Evolutionary conservation across 768 basidiomycete species (phyloP).

Genomic region (Leccinum disarticulatum): DNA sequence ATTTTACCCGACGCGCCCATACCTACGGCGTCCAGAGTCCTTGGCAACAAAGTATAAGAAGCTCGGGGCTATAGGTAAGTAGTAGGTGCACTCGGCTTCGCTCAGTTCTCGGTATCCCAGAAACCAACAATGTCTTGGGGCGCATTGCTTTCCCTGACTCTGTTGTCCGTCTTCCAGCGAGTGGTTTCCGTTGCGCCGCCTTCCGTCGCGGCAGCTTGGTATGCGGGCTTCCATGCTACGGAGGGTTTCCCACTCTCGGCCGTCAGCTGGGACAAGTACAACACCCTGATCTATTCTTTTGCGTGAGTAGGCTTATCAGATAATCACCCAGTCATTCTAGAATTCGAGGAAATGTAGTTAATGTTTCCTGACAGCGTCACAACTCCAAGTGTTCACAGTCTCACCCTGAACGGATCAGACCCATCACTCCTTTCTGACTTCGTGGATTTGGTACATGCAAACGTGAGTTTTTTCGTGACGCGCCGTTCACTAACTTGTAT

Average conservation of each 20-base stretch:
- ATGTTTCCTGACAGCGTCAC: conserved; percentile 27
- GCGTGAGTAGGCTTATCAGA: conserved; percentile 41
- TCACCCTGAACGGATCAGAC: conserved; percentile 44
- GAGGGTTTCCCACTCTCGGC: conserved; percentile 48
- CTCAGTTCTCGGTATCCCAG: background rate
- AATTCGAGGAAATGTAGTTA: too few relatives aligned
- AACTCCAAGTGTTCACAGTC: conserved; percentile 30
- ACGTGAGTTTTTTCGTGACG: background rate
- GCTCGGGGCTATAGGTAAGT: background rate
- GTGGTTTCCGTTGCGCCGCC: background rate
- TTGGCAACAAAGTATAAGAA: conserved; percentile 8
- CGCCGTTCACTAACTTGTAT: background rate
- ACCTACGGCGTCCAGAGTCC: background rate
- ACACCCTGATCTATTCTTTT: conserved; percentile 66
- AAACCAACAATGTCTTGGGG: background rate
- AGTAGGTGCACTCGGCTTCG: background rate
- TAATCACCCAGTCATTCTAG: too few relatives aligned
- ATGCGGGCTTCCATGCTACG: conserved; percentile 57
- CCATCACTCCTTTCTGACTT: conserved; percentile 54
- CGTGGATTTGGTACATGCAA: conserved; percentile 43
- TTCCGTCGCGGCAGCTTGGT: conserved; percentile 55
- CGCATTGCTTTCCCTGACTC: background rate
- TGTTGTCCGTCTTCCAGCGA: background rate
- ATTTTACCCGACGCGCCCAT: background rate
- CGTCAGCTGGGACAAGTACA: conserved; percentile 70